Percentiles rank a stretch among this genome's conserved stretches.
These are phyloP conservation scores for Phytopythium oedochilum DNA, from an alignment of 352 stramenopile genomes.

Conservation along the genomic window DNA sequence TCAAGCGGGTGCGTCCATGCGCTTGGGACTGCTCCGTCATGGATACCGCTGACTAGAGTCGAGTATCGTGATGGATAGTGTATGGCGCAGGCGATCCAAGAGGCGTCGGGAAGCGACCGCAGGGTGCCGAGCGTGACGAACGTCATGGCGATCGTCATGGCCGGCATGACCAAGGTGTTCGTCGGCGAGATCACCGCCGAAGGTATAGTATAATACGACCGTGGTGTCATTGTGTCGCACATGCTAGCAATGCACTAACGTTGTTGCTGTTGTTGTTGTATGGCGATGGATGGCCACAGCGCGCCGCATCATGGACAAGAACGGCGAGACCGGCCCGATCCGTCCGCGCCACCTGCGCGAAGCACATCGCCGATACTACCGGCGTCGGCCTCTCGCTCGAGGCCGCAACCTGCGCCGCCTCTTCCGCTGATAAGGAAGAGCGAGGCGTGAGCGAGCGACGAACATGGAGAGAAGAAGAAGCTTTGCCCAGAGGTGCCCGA, in stretches of 20 bases:
- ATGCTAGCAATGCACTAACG: too few relatives aligned
- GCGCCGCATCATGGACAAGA: slow-evolving; percentile 75
- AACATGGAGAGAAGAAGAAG: not conserved
- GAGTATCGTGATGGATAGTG: slow-evolving; percentile 21
- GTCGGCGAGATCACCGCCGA: slow-evolving; percentile 74
- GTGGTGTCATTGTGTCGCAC: too few relatives aligned
- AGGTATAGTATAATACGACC: too few relatives aligned
- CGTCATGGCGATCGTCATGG: slow-evolving; percentile 87
- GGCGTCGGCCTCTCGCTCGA: slow-evolving; percentile 54
- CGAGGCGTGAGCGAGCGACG: not conserved
- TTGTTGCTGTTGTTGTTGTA: not conserved
- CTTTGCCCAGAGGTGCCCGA: too few relatives aligned
- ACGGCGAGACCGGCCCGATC: slow-evolving; percentile 72
- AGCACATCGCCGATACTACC: slow-evolving; percentile 83
- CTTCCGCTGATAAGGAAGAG: slow-evolving; percentile 23
- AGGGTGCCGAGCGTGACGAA: slow-evolving; percentile 60
- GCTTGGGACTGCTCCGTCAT: not conserved
- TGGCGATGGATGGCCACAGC: slow-evolving; percentile 25
- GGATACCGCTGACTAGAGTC: not conserved
- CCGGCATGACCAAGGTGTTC: slow-evolving; percentile 84
- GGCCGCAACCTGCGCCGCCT: slow-evolving; percentile 55
- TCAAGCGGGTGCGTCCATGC: slow-evolving; percentile 51
- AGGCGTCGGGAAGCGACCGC: slow-evolving; percentile 50
- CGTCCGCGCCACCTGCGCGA: slow-evolving; percentile 70
- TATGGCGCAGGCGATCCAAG: slow-evolving; percentile 74